Base-by-base conservation (phyloP, 2,329 filamentous ascomycete species). In the Diaporthe velutina region DNA sequence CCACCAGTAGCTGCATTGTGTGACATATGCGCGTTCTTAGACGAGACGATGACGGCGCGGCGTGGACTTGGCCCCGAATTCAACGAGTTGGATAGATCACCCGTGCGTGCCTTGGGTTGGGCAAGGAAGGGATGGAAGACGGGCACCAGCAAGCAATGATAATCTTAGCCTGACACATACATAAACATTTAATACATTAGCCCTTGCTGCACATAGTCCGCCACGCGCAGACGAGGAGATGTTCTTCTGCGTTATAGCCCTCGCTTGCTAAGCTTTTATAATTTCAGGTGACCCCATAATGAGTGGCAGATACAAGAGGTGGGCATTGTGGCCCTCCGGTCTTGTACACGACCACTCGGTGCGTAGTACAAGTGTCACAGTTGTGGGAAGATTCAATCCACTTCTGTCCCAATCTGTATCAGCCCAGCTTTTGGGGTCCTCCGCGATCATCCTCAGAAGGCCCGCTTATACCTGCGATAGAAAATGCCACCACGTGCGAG, bases 111-210 rank as follows among this genome's bases (percentile, higher is more conserved):
- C 28, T n/a, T 28, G 12, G 28, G 22, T 38, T n/a, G 40, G 68
- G 68, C 54, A 57, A 50, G 68, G 40, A 71, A 19, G 52, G 38
- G 52, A 22, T 19, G 38, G 38, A 25, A 42, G n/a, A 19, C 35
- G 38, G 33, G 70, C 60, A 72, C 5, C 60, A 22, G 40, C 40
- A 48, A 48, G 28, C 40, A 58, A 33, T 70, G 35, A 38, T 75
- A 61, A 70, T 70, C 52, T 57, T 66, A 73, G 70, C 73, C 73
- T 61, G 68, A 60, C 70, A 70, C 71, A 74, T 71, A 64, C 40
- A 55, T 71, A 42, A 73, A 72, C 66, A 74, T 75, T 54, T 75
- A 75, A 73, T 75, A 74, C 55, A 71, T 71, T 54, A 74, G 64
- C 71, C 58, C 38, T 58, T 61, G 74, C 71, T 58, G 45, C 57